Percentiles rank a stretch among this genome's conserved stretches.
Conservation (phyloP, 768 basidiomycete genomes). For the Lactarius evosmus region DNA sequence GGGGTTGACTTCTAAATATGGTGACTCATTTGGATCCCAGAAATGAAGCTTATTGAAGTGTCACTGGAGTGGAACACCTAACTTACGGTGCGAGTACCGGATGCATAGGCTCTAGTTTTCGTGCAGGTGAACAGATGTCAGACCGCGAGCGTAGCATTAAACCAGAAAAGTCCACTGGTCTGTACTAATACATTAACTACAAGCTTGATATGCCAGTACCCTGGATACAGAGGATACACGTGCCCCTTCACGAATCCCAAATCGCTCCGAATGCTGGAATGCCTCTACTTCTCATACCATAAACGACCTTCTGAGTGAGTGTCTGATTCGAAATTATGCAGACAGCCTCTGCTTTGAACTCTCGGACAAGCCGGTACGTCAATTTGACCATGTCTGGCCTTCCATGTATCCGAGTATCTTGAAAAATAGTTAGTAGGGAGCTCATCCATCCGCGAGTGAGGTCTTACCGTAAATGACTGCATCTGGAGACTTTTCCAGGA, state of each 20-base stretch:
- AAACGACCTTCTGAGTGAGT: constrained; percentile 54
- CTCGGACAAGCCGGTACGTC: constrained; percentile 37
- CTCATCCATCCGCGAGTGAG: neutral
- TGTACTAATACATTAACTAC: neutral
- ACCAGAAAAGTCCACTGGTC: neutral
- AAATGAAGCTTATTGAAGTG: too few relatives aligned
- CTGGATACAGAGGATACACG: too few relatives aligned
- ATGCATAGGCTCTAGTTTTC: neutral
- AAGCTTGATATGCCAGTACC: neutral
- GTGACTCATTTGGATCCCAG: neutral
- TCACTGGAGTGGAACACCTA: neutral
- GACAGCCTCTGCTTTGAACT: constrained; percentile 46
- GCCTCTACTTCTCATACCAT: constrained; percentile 56
- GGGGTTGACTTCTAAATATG: neutral
- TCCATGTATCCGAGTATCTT: constrained; percentile 38
- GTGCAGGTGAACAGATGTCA: neutral
- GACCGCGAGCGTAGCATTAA: too few relatives aligned
- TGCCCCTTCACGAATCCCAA: constrained; percentile 49
- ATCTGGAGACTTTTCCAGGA: constrained; percentile 51
- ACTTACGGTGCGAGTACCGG: neutral
- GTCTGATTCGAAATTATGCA: constrained; percentile 58
- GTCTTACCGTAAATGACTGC: constrained; percentile 54
- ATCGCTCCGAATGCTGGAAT: constrained; percentile 63
- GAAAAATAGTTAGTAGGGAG: neutral
- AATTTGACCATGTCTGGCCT: constrained; percentile 40